A percentile compares a stretch with the other conserved stretches of the same genome.
phyloP scores from a whole-genome alignment of 2,329 filamentous ascomycete genomes.

The Penicillium sp. region DNA sequence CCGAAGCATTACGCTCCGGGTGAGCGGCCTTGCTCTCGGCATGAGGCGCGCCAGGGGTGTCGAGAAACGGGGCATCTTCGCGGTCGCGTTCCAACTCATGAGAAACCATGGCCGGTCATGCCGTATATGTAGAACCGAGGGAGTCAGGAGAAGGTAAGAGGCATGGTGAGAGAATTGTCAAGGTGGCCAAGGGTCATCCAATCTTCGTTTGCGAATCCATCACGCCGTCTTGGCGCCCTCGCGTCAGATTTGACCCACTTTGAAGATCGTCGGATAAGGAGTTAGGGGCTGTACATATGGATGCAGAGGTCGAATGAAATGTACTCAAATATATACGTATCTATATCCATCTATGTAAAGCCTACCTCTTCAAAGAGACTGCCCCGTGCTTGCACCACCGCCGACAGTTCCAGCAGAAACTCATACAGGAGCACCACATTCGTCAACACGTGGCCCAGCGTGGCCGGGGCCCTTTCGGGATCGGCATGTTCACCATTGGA shows the following conservation, averaged over 20 bases:
- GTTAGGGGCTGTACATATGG: not conserved
- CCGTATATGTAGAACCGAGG: conserved; percentile 11
- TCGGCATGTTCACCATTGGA: conserved; percentile 14
- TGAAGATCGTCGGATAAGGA: too few species aligned
- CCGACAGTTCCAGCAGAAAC: conserved; percentile 74
- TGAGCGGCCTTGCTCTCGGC: not conserved
- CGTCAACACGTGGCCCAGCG: conserved; percentile 74
- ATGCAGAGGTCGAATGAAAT: too few species aligned
- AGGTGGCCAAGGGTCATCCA: conserved; percentile 8
- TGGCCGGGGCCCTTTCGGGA: conserved; percentile 50
- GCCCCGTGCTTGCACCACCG: conserved; percentile 70
- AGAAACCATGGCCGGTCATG: conserved; percentile 23
- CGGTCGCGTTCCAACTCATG: conserved; percentile 29
- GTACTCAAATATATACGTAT: not conserved
- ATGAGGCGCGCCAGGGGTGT: conserved; percentile 9
- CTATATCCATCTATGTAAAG: conserved; percentile 41
- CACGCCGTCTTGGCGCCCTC: conserved; percentile 15
- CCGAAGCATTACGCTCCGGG: conserved; percentile 10
- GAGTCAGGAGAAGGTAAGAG: not conserved
- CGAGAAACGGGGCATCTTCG: conserved; percentile 36
- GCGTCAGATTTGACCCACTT: conserved; percentile 3
- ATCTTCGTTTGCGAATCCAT: conserved; percentile 19
- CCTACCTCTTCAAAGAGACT: conserved; percentile 74
- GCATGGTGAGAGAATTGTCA: not conserved
- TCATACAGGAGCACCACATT: conserved; percentile 78